Base-by-base conservation (phyloP, 768 basidiomycete species). In the Termitomyces bulborhizus region DNA sequence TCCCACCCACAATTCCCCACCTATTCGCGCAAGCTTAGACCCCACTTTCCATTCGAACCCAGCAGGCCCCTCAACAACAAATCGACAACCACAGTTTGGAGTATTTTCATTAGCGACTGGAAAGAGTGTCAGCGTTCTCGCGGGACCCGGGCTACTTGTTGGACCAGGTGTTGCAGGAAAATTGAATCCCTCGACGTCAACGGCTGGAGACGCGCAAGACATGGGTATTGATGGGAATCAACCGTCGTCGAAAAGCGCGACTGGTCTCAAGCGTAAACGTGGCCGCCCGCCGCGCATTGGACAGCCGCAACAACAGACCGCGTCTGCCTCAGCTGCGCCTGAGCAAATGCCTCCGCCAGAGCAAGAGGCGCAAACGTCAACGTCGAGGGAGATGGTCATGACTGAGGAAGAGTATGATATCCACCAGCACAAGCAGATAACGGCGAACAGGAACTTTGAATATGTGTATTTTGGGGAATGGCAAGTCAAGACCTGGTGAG, bases 401-500 rank as follows among this genome's bases (percentile, higher is more conserved):
- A 80, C 82, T 16, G 85, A 86, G 65, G 85, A 88, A 57, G 88
- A 88, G 56, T 82, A 77, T 63, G 86, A 88, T 62, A 70, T 86
- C 27, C 74, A 83, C 56, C 83, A 82, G 53, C 85, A 87, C 65
- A 83, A 82, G 65, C 77, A 83, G 66, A 78, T 84, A 58, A 82
- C 80, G 24, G 78, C 82, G 4, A 81, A 85, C 62, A 78, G 90
- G 57, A 97, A 95, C 66, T 93, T 94, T 65, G 91, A 93, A 57
- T 83, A 81, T 63, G 90, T 95, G 59, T 80, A 84, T 63, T 92
- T 93, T 69, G 91, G 90, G 43, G 76, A 84, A 27, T 94, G 88
- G 83, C 79, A 88, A 66, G 90, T 97, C 63, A 87, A 85, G 66
- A 92, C 93, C 8, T 95, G 93, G 93, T 93, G 61, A 61, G 84